These are phyloP conservation scores for Pisolithus sp. DNA, from an alignment of 768 basidiomycete species.

Conservation along the genomic window DNA sequence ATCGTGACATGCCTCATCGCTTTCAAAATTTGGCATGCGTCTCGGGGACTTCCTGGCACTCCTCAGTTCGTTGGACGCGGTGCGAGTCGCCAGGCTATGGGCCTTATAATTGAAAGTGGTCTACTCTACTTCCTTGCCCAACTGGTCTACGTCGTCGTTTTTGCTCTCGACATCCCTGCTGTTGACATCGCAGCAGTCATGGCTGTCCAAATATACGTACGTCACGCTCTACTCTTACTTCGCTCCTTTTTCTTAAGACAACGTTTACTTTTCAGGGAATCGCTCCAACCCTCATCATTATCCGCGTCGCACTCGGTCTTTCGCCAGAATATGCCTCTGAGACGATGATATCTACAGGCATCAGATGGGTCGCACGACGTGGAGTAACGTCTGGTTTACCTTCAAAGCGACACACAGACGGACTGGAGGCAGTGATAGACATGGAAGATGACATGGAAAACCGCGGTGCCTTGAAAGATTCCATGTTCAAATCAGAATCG, in stretches of 20 bases:
- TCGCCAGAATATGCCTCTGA: constrained; percentile 19
- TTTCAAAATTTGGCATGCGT: constrained; percentile 31
- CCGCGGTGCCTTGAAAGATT: constrained; percentile 4
- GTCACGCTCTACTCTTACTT: constrained; percentile 4
- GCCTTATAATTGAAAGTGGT: constrained; percentile 36
- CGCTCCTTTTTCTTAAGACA: background rate
- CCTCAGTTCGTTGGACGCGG: constrained; percentile 9
- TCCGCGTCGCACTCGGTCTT: constrained; percentile 28
- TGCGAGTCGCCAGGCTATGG: constrained; percentile 21
- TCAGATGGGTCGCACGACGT: constrained; percentile 17
- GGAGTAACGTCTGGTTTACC: constrained; percentile 10
- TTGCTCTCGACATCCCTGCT: constrained; percentile 30
- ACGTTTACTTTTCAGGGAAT: constrained; percentile 21
- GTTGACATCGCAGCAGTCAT: constrained; percentile 31
- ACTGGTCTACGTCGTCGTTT: constrained; percentile 35
- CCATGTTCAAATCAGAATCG: background rate
- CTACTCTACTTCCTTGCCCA: constrained; percentile 35
- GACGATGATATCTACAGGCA: constrained; percentile 14
- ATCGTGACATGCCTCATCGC: constrained; percentile 38
- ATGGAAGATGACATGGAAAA: constrained; percentile 9
- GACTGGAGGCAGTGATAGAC: constrained; percentile 11
- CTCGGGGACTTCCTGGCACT: constrained; percentile 8
- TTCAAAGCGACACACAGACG: constrained; percentile 18
- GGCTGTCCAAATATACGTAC: constrained; percentile 36
- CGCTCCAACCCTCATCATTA: constrained; percentile 31